Base-by-base conservation (phyloP, 805 yeast species). In the Ogataea pignaliae region DNA sequence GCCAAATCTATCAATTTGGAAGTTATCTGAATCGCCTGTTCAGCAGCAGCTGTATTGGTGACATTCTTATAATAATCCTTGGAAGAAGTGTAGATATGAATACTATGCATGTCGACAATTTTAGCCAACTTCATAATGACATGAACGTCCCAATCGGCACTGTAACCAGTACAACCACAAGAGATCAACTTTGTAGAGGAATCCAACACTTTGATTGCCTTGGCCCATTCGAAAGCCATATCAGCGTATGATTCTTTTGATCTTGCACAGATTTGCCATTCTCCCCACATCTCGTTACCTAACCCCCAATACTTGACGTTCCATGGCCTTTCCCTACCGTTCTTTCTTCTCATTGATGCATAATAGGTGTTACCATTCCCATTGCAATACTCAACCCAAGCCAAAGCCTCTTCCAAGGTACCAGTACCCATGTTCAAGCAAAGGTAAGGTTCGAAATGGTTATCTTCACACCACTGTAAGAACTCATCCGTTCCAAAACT, bases 341-440 rank as follows among this genome's bases (percentile, higher is more conserved):
- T 61, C 31, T 56, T 51, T 37, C 68, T 54, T 33, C 69, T 51
- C 18, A 64, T 44, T 37, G 64, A 64, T 29, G 69, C 69, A 41
- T 63, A 64, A 41, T 61, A 61, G 4, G 69, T 64, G 44, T 64
- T 53, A 11, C 50, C 52, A 36, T 51, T 51, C 8, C 64, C 56
- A 43, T 64, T 64, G 45, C 67, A 63, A 42, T 64, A 64, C 42
- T 64, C 69, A 30, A 64, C 41, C 69, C 69, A 64, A 7, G 55
- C 64, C 16, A 64, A 50, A 2, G 69, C 69, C 41, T 64, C 69
- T 38, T 59, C 65, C 34, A 64, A 54, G 3, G 68, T 62, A 30
- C 69, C 69, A 3, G 68, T 64, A 8, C 69, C 69, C 68, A 64
- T 63, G 42, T 64, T 64, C 17, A 64, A 45, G 46, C 68, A 64